Conservation (phyloP, 371 early-diverging fungal genomes). For the Dinochytrium kinnereticum region DNA sequence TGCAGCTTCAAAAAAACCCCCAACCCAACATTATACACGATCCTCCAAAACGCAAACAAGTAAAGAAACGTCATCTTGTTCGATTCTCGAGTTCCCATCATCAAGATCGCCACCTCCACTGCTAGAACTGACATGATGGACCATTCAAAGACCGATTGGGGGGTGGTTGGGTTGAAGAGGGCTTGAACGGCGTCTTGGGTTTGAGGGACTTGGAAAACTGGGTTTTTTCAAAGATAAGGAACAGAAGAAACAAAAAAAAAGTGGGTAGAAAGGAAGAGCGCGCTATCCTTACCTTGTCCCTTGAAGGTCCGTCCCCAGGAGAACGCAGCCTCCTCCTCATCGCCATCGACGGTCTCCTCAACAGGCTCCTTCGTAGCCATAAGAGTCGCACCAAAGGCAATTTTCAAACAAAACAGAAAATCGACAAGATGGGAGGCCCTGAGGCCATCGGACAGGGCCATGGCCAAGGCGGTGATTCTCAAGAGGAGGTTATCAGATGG, state of each 20-base stretch:
- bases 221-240: background rate
- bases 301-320: slow-evolving; percentile 19
- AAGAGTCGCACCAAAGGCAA: no score
- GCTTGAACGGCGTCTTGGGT: slow-evolving; percentile 40
- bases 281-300: slow-evolving; percentile 14
- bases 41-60: slow-evolving; percentile 84
- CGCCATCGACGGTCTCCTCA: background rate
- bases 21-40: slow-evolving; percentile 85
- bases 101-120: slow-evolving; percentile 67
- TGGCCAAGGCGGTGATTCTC: no score
- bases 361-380: background rate
- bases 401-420: no score
- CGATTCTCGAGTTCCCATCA: slow-evolving; percentile 56
- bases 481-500: no score
- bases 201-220: slow-evolving; percentile 38
- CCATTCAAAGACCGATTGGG: slow-evolving; percentile 76
- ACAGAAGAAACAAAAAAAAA: background rate
- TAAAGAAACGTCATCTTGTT: slow-evolving; percentile 59
- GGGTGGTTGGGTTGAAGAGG: slow-evolving; percentile 57
- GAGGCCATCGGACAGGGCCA: no score
- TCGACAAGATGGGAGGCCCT: no score
- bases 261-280: background rate
- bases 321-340: background rate
- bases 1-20: slow-evolving; percentile 83
- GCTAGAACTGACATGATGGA: slow-evolving; percentile 72